These are phyloP conservation scores for Rhizodiscina lignyota DNA, from an alignment of 495 filamentous ascomycete genomes.

Conservation along the genomic window DNA sequence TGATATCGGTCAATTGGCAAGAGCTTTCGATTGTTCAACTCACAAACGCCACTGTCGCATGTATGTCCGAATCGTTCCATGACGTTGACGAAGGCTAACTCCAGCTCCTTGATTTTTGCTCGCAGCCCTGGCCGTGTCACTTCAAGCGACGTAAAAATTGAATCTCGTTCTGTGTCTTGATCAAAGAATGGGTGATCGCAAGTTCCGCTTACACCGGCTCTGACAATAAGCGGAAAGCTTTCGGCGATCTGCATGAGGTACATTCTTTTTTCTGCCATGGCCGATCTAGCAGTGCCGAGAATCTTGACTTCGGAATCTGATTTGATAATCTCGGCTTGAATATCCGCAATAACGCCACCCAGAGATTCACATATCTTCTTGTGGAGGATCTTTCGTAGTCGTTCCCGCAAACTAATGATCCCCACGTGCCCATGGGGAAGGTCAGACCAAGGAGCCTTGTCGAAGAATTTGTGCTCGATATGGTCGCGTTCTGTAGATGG, in stretches of 20 bases:
- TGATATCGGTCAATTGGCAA: no score
- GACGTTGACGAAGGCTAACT: no score
- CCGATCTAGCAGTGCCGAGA: conserved; percentile 33
- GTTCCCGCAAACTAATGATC: conserved; percentile 29
- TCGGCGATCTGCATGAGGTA: conserved; percentile 38
- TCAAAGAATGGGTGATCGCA: conserved; percentile 43
- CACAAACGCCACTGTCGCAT: no score
- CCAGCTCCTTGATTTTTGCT: no score
- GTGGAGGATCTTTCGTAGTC: conserved; percentile 40
- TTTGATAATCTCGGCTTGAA: conserved; percentile 23
- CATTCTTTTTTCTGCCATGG: conserved; percentile 28
- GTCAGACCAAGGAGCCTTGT: conserved; percentile 28
- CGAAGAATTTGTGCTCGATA: conserved; percentile 27
- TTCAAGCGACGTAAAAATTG: no score
- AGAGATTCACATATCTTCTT: conserved; percentile 38
- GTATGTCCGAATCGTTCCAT: no score
- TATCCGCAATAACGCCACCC: conserved; percentile 39
- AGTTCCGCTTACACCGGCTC: conserved; percentile 34
- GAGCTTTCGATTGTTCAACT: no score
- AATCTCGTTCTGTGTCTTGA: no score
- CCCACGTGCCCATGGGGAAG: conserved; percentile 27
- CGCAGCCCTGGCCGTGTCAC: no score
- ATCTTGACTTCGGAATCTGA: conserved; percentile 21
- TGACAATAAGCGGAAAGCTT: conserved; percentile 29
- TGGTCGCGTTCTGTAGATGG: conserved; percentile 18